Conservation (phyloP, 2,329 filamentous ascomycete genomes). For the Blastomyces gilchristii region DNA sequence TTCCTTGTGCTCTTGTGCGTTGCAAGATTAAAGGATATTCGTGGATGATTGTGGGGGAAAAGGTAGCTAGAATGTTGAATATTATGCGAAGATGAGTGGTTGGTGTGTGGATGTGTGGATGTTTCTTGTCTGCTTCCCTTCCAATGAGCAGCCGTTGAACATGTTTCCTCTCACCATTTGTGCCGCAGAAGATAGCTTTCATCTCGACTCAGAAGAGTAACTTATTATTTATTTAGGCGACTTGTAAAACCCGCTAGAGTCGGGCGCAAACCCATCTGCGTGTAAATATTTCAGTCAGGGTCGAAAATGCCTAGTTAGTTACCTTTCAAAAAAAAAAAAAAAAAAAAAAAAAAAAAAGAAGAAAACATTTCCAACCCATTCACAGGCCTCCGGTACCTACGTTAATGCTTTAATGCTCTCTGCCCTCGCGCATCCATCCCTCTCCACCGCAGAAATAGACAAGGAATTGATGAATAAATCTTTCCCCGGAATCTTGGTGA, state of each 20-base stretch:
- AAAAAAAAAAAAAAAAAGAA: not conserved
- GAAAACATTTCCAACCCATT: not conserved
- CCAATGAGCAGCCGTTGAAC: not conserved
- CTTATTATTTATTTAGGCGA: no score
- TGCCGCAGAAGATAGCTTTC: no score
- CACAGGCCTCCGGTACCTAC: not conserved
- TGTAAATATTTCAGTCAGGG: not conserved
- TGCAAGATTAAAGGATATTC: constrained; percentile 1
- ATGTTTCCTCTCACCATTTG: not conserved
- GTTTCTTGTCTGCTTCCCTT: not conserved
- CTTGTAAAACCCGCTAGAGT: not conserved
- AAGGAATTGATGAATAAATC: not conserved
- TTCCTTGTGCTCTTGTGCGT: not conserved
- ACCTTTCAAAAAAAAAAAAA: no score
- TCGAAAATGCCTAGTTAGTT: not conserved
- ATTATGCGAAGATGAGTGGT: not conserved
- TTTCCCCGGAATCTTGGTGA: not conserved
- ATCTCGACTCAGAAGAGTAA: not conserved
- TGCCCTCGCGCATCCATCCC: not conserved
- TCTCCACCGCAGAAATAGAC: not conserved
- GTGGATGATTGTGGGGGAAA: not conserved
- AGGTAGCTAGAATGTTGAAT: not conserved
- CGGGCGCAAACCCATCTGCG: not conserved
- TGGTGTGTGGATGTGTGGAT: not conserved
- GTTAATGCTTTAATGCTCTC: not conserved